These are phyloP conservation scores for Hypocreales sp. DNA, from an alignment of 2,329 filamentous ascomycete species.

Conservation along the genomic window DNA sequence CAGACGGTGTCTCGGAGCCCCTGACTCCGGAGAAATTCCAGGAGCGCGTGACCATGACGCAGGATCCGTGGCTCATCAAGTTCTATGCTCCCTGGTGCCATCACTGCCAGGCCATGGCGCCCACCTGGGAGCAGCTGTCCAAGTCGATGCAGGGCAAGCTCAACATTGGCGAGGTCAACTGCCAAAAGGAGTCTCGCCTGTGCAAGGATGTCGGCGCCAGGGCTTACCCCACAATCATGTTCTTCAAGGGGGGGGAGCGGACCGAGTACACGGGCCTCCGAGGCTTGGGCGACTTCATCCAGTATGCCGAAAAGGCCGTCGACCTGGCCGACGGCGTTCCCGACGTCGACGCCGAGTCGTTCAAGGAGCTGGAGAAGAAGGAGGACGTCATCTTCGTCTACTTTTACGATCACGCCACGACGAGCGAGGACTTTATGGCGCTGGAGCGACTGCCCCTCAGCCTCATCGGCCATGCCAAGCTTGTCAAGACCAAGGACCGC, in stretches of 20 bases:
- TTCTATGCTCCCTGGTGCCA: slow-evolving; percentile 97
- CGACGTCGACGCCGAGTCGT: slow-evolving; percentile 61
- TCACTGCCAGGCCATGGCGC: slow-evolving; percentile 86
- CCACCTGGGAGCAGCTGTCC: slow-evolving; percentile 78
- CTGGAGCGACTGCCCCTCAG: slow-evolving; percentile 75
- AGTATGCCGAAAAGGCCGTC: slow-evolving; percentile 75
- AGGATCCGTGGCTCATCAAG: slow-evolving; percentile 96
- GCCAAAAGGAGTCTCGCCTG: slow-evolving; percentile 69
- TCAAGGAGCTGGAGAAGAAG: slow-evolving; percentile 75
- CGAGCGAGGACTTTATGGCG: slow-evolving; percentile 78
- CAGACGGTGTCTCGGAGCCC: slow-evolving; percentile 55
- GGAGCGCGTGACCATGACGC: slow-evolving; percentile 66
- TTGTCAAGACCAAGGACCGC: slow-evolving; percentile 80
- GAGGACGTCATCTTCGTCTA: slow-evolving; percentile 96
- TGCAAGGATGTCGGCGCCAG: slow-evolving; percentile 78
- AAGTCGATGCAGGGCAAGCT: slow-evolving; percentile 82
- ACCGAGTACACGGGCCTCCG: slow-evolving; percentile 88
- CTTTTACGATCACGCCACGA: slow-evolving; percentile 94
- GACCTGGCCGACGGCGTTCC: slow-evolving; percentile 61
- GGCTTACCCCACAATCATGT: slow-evolving; percentile 78
- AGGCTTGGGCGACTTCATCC: slow-evolving; percentile 77
- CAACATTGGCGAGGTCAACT: slow-evolving; percentile 94
- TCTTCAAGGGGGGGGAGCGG: slow-evolving; percentile 82
- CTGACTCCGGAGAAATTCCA: slow-evolving; percentile 80
- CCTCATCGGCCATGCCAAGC: slow-evolving; percentile 77